These are phyloP conservation scores for Artemisia tridentata DNA, from an alignment of 129 eudicot genomes.

Conservation along the genomic window DNA sequence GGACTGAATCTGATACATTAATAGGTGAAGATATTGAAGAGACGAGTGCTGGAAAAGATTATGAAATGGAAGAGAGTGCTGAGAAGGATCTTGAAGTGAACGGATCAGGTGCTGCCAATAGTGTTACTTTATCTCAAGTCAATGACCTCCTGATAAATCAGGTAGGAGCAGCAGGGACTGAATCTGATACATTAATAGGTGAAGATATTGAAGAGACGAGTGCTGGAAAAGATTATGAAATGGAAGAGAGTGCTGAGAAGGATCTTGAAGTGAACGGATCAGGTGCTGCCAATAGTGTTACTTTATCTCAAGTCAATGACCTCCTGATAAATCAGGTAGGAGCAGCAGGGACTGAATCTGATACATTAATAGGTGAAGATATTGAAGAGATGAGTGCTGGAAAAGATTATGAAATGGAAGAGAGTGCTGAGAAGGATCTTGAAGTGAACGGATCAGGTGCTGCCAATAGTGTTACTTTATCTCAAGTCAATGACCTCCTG, in stretches of 20 bases:
- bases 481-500: neutral
- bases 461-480: neutral
- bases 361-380: neutral
- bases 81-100: neutral
- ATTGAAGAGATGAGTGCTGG: neutral
- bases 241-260: neutral
- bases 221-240: no score
- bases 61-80: neutral
- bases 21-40: neutral
- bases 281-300: neutral
- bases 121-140: neutral
- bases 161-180: neutral
- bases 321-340: no score
- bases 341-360: neutral
- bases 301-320: neutral
- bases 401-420: neutral
- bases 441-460: neutral
- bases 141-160: neutral
- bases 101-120: neutral
- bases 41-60: neutral
- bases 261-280: neutral
- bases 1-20: neutral
- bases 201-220: conserved; percentile 7
- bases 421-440: neutral
- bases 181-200: neutral